Evolutionary conservation across 225 moss, liverwort and hornwort genomes (phyloP).

Genomic region (Pseudoscleropodium purum): DNA sequence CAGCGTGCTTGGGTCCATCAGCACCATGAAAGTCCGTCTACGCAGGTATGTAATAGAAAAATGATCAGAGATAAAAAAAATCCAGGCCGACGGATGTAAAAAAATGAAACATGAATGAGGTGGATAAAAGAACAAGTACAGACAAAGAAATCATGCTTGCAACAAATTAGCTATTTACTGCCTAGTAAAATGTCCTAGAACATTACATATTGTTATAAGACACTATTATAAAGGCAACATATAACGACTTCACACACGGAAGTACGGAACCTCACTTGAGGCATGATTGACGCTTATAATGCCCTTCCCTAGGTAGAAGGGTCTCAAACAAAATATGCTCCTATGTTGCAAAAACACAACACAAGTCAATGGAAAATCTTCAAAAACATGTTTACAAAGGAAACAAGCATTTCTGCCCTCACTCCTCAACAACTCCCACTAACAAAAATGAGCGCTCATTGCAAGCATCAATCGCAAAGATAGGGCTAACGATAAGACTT

Average conservation of each 20-base stretch:
- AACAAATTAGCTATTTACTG: no score
- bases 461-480: background rate
- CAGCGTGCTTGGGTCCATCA: conserved; percentile 49
- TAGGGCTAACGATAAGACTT: background rate
- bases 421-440: background rate
- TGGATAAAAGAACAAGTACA: no score
- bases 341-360: background rate
- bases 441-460: background rate
- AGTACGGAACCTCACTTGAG: conserved; percentile 27
- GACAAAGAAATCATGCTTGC: no score
- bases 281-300: conserved; percentile 29
- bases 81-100: background rate
- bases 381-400: background rate
- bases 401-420: background rate
- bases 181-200: background rate
- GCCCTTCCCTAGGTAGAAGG: background rate
- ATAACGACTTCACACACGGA: background rate
- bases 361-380: background rate
- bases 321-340: background rate
- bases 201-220: background rate
- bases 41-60: background rate
- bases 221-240: background rate
- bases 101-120: background rate
- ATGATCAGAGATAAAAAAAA: background rate
- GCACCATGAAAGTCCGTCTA: conserved; percentile 55